These are phyloP conservation scores for Geosmithia morbida DNA, from an alignment of 2,329 filamentous ascomycete genomes.

Conservation along the genomic window DNA sequence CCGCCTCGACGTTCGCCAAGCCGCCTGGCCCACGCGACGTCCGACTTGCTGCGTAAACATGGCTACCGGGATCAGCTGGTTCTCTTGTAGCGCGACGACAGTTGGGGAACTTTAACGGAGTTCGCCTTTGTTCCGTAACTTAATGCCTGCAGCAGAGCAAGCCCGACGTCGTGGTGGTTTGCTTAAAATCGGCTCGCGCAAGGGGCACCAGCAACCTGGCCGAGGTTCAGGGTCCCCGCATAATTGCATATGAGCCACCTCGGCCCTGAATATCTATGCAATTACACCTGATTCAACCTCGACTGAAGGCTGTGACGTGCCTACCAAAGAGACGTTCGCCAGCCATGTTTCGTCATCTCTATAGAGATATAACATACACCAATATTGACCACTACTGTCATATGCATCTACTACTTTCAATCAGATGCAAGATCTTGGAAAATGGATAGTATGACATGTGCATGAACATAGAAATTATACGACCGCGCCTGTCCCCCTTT, in stretches of 20 bases:
- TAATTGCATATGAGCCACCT: not conserved
- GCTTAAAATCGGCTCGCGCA: not conserved
- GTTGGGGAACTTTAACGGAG: not conserved
- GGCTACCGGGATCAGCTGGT: not conserved
- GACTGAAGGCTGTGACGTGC: not conserved
- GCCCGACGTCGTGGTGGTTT: not conserved
- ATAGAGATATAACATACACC: too few species aligned
- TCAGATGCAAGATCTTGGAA: not conserved
- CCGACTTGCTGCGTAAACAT: not conserved
- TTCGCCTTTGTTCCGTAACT: not conserved
- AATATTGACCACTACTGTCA: too few species aligned
- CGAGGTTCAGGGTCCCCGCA: conserved; percentile 1
- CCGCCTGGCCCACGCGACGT: not conserved
- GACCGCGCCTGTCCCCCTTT: not conserved
- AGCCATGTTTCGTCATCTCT: not conserved
- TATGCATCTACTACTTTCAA: not conserved
- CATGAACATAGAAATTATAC: not conserved
- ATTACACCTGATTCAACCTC: not conserved
- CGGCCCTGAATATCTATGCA: not conserved
- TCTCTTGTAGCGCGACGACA: not conserved
- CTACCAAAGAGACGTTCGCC: not conserved
- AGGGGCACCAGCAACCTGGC: not conserved
- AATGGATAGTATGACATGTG: not conserved
- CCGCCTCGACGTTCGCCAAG: not conserved
- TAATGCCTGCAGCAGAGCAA: not conserved